Base-by-base conservation (phyloP, 192 early-diverging fungal genomes). In the Neocallimastix lanati region DNA sequence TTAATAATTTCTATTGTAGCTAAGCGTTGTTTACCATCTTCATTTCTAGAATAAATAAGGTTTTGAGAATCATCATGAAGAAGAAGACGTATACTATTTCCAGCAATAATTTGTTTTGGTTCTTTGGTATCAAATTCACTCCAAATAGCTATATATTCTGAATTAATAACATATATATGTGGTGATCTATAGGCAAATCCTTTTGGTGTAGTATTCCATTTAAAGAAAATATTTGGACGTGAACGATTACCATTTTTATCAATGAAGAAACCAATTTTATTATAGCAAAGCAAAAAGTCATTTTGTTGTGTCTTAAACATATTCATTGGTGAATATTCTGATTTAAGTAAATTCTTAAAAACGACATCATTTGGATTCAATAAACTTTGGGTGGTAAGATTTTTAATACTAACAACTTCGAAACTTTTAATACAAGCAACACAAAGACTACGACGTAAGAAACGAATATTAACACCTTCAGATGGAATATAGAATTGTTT, bases 221-320 rank as follows among this genome's bases (percentile, higher is more conserved):
- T 67, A n/a, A 67, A 67, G 25, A 67, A 67, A 9, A 67, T 4
- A 9, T 67, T 67, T 67, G 50, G 25, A n/a, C 50, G 50, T n/a
- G 50, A n/a, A 67, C 50, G 50, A n/a, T 67, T 67, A 77, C 96
- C 96, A 81, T 91, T 89, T 81, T 92, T 92, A 84, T 97, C 93
- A 76, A 98, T 92, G 81, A 92, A 97, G 82, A 98, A 97, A 7
- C 92, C 94, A 84, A 95, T 92, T 84, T 95, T 67, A 67, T 67
- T 67, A 67, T 67, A 67, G n/a, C 50, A 67, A 67, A 67, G 50
- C n/a, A 67, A 67, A 67, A 67, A 67, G 50, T 67, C 50, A n/a
- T 67, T 67, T 27, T 67, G 50, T 67, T 67, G 50, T 0, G 50
- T 67, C 11, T 67, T 67, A 67, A 67, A 67, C 50, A 67, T 67